Evolutionary conservation across 148 eudicot species (phyloP).

Genomic region (Agrostemma githago): DNA sequence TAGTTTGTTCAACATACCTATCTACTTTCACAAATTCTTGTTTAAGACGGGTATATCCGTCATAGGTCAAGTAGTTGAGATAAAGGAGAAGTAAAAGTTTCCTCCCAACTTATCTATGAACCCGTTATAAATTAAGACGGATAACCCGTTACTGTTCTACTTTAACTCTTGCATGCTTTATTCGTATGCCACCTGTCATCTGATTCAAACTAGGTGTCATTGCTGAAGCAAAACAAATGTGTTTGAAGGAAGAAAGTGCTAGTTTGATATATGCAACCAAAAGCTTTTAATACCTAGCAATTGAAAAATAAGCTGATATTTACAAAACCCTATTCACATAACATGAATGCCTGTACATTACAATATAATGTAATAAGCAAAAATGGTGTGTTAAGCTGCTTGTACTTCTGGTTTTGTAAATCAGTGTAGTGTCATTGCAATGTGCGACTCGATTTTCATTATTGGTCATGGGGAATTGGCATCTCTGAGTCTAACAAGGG

Average conservation of each 20-base stretch:
- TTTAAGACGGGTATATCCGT: no score
- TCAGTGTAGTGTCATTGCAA: not conserved
- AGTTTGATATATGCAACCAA: slow-evolving; percentile 1
- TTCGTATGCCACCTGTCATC: not conserved
- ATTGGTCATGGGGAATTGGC: not conserved
- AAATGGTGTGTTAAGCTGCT: not conserved
- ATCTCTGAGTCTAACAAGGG: no score
- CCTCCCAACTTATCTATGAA: no score
- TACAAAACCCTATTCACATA: not conserved
- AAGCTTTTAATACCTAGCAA: not conserved
- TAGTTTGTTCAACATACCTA: not conserved
- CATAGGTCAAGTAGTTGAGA: no score
- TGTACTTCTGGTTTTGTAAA: slow-evolving; percentile 27
- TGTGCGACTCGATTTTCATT: not conserved
- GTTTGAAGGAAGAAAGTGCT: not conserved
- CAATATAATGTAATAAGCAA: not conserved
- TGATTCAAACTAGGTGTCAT: not conserved
- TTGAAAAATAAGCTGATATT: not conserved
- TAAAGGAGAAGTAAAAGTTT: no score
- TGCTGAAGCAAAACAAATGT: not conserved
- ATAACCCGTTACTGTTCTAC: no score
- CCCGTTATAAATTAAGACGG: no score
- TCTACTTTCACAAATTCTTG: not conserved
- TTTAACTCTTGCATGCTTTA: not conserved
- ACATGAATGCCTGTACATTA: not conserved